Evolutionary conservation across 2,329 filamentous ascomycete genomes (phyloP), one percentile per base, ranked within the genome.

Genomic region (Plectosphaerella sp.): DNA sequence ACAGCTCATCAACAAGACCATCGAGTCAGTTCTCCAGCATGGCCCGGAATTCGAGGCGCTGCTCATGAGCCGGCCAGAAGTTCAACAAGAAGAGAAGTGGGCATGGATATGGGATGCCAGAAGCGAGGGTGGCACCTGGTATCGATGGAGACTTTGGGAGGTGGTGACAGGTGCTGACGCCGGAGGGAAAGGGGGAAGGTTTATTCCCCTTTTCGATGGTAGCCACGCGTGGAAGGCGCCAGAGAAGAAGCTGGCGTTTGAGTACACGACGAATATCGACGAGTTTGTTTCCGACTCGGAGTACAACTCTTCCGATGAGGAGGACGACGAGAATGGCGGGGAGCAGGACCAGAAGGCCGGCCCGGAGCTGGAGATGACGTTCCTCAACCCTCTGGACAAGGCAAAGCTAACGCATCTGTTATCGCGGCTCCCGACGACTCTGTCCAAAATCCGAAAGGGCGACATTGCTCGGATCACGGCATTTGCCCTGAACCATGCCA

Each of bases 71-170:
- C 79, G 89, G 16, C 83, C 88, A 0, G 84, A 91, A 51, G 88
- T 97, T 1, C 90, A 96, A 65, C 80, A 79, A 41, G 89, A 96
- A 54, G 89, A 96, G 67, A 91, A 87, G 58, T 97, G 93, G 85
- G 88, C 91, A 0, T 99, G 92, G 89, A 76, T 99, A 5, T 99
- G 90, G 86, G 88, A 97, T 66, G 81, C 91, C 18, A 81, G 86
- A 58, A 92, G 86, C 62, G 76, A 79, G 56, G 91, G 84, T 24
- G 93, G 88, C 15, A 82, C 95, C 15, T 99, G 92, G 80, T 97
- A 97, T 68, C 85, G 94, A 43, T 97, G 91, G 88, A 84, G 90
- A 45, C 65, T 97, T 45, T 97, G 92, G 89, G 86, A 94, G 60
- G 79, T 93, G 9, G 75, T 93, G n/a, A 91, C 88, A 1, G 85